These are phyloP conservation scores for Coemansia sp. DNA, from an alignment of 192 early-diverging fungal genomes.

Conservation along the genomic window DNA sequence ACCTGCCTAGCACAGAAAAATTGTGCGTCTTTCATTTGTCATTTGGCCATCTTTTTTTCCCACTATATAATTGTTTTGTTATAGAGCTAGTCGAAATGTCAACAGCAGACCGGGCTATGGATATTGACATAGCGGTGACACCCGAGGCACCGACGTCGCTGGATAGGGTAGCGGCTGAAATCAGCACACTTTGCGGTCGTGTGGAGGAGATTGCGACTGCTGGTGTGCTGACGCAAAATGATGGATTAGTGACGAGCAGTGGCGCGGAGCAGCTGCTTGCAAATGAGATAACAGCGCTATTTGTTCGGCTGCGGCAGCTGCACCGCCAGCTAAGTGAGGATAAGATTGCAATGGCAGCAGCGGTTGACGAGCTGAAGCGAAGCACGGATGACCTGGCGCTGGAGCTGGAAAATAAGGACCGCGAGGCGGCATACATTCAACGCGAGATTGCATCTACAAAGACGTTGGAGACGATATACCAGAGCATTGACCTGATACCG, in stretches of 20 bases:
- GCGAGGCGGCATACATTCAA: slow-evolving; percentile 38
- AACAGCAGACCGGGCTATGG: slow-evolving; percentile 5
- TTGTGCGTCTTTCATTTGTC: neutral
- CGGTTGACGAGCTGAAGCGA: slow-evolving; percentile 32
- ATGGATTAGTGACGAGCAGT: slow-evolving; percentile 4
- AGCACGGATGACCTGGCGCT: slow-evolving; percentile 36
- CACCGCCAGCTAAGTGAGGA: slow-evolving; percentile 43
- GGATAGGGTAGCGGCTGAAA: slow-evolving; percentile 14
- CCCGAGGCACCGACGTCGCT: slow-evolving; percentile 2
- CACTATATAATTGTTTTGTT: neutral
- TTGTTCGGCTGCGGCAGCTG: slow-evolving; percentile 35
- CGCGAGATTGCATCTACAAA: slow-evolving; percentile 43
- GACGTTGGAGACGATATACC: slow-evolving; percentile 51
- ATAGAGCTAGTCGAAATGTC: neutral
- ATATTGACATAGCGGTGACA: slow-evolving; percentile 5
- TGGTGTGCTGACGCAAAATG: slow-evolving; percentile 5
- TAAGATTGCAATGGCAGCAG: slow-evolving; percentile 17
- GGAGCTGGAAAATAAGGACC: slow-evolving; percentile 34
- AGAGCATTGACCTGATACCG: slow-evolving; percentile 40
- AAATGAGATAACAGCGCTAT: slow-evolving; percentile 24
- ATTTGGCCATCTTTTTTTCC: neutral
- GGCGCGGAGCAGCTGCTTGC: slow-evolving; percentile 20
- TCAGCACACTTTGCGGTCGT: slow-evolving; percentile 29
- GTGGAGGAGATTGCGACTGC: slow-evolving; percentile 23
- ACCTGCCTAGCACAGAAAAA: neutral